Evolutionary conservation across 2,329 filamentous ascomycete genomes (phyloP), one percentile per base, ranked within the genome.

Genomic region (Penicillium sumatraense): DNA sequence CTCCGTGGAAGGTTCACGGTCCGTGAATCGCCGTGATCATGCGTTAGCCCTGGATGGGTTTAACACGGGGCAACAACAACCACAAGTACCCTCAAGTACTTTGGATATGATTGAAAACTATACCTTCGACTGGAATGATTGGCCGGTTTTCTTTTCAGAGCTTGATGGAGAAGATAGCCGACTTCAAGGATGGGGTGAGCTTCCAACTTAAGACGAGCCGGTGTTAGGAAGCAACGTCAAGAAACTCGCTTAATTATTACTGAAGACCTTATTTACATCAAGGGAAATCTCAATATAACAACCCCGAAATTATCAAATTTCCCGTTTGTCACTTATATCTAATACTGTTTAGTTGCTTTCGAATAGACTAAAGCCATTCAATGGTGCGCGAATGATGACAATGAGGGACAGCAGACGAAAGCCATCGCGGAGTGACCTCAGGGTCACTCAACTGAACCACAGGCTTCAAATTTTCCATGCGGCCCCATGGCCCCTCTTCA

Each of bases 381-480:
- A 54, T 54, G 13, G 35, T 27, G 13, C 23, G 38, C 16, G 46
- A 29, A 36, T 54, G 49, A 33, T 52, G 44, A 33, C 59, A 61
- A 31, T 56, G 21, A 11, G 59, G 59, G 21, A 61, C 59, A n/a
- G 59, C 29, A 33, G 58, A 44, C 23, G 57, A 54, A 38, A 51
- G 26, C 59, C 59, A 62, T 18, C 47, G 41, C 33, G 60, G 60
- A 6, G 55, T 61, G 14, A 53, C 24, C 4, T 11, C 33, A 8
- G 9, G 27, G 44, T 62, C 33, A 10, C 51, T 54, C 42, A 62
- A 49, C 41, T 54, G 47, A 2, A 56, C 49, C n/a, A 62, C 60
- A 20, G 60, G 60, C 55, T 59, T 62, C 31, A 62, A 51, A 14
- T 44, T 31, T 14, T 55, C 50, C 45, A 58, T 52, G 11, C 50